Conservation (phyloP, 2,329 filamentous ascomycete species). For the Simplicillium aogashimaense region DNA sequence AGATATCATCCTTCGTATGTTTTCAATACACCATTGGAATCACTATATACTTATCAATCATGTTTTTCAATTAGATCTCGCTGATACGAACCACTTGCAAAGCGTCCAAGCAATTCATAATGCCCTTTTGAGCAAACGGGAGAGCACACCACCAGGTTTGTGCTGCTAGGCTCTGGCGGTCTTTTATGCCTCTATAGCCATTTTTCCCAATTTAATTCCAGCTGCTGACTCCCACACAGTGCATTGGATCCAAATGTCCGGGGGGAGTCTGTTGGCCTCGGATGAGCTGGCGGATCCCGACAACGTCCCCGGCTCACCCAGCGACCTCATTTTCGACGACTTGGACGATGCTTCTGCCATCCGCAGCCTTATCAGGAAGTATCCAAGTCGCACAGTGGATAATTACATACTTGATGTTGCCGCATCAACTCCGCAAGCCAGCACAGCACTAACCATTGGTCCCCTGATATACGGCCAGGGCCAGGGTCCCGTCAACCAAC, state of each 20-base stretch:
- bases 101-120: constrained; percentile 19
- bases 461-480: constrained; percentile 30
- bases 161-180: not conserved
- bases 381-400: constrained; percentile 22
- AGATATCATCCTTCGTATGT: constrained; percentile 32
- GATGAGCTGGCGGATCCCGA: constrained; percentile 19
- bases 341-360: constrained; percentile 16
- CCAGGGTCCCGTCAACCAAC: constrained; percentile 24
- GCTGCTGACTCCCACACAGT: not conserved
- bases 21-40: not conserved
- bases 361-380: constrained; percentile 13
- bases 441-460: constrained; percentile 23
- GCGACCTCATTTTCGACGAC: constrained; percentile 23
- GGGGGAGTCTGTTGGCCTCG: constrained; percentile 22
- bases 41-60: not conserved
- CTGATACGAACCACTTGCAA: constrained; percentile 19
- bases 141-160: constrained; percentile 1
- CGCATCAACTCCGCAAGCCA: constrained; percentile 13
- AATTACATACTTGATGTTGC: constrained; percentile 23
- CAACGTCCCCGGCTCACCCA: constrained; percentile 19
- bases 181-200: not conserved
- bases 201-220: not conserved
- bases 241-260: constrained; percentile 25
- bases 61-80: constrained; percentile 15
- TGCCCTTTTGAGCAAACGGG: constrained; percentile 8